These are phyloP conservation scores for Asterionellopsis glacialis DNA, from an alignment of 108 stramenopile genomes.

Conservation along the genomic window DNA sequence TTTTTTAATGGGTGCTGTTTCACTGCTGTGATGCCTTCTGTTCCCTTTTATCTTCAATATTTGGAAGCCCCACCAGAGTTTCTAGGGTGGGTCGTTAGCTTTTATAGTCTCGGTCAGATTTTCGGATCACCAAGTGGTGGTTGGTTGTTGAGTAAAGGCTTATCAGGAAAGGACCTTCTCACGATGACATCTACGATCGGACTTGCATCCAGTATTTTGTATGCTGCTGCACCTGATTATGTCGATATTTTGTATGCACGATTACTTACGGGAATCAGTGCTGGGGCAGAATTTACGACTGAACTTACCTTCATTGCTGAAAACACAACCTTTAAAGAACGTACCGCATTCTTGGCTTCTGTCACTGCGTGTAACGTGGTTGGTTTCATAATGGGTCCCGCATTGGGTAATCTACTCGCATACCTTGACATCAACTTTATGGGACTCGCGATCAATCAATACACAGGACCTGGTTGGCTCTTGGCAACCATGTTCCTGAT, in stretches of 20 bases:
- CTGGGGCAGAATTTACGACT: conserved; percentile 16
- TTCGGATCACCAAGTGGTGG: conserved; percentile 8
- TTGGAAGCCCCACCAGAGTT: too few relatives aligned
- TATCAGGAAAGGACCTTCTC: conserved; percentile 9
- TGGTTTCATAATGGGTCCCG: conserved; percentile 14
- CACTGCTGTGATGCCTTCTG: too few relatives aligned
- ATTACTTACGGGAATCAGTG: conserved; percentile 12
- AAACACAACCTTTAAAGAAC: conserved; percentile 11
- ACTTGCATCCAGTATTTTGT: conserved; percentile 3
- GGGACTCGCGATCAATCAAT: conserved; percentile 13
- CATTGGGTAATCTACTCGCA: background rate
- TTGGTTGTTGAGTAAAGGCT: conserved; percentile 2
- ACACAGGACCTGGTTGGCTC: conserved; percentile 17
- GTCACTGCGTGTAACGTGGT: conserved; percentile 13
- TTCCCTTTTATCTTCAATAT: too few relatives aligned
- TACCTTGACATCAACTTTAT: conserved; percentile 12
- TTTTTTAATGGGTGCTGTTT: too few relatives aligned
- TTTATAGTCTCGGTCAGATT: too few relatives aligned
- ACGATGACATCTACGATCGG: conserved; percentile 10
- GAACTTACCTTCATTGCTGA: conserved; percentile 11
- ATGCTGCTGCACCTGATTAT: conserved; percentile 5
- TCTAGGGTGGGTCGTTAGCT: too few relatives aligned
- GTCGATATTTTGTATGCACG: conserved; percentile 1
- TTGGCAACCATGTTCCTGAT: conserved; percentile 10
- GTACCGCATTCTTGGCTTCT: conserved; percentile 10